Conservation (phyloP, 768 basidiomycete genomes). For the Russula foetens region DNA sequence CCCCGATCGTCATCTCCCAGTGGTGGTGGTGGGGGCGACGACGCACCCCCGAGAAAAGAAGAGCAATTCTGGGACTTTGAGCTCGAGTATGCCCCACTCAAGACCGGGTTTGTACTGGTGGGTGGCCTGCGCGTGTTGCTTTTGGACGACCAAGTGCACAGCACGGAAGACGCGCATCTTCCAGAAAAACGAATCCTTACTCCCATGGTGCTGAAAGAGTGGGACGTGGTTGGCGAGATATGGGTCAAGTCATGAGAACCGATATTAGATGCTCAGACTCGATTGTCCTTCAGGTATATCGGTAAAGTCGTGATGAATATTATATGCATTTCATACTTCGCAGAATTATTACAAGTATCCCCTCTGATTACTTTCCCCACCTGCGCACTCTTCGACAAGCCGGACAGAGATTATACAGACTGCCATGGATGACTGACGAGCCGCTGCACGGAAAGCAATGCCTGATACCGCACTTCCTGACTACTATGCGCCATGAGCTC, state of each 20-base stretch:
- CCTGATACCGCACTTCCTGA: constrained; percentile 87
- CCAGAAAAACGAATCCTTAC: constrained; percentile 19
- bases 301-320: neutral
- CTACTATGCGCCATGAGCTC: constrained; percentile 88
- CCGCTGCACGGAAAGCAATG: constrained; percentile 82
- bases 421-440: constrained; percentile 89
- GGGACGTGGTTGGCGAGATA: constrained; percentile 63
- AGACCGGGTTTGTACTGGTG: constrained; percentile 50
- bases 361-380: neutral
- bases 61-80: constrained; percentile 46
- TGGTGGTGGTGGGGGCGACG: constrained; percentile 19
- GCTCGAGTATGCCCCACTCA: constrained; percentile 50
- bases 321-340: constrained; percentile 8
- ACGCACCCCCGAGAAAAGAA: neutral
- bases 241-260: constrained; percentile 39
- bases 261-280: neutral
- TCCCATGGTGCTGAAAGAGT: constrained; percentile 51
- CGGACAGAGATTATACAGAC: constrained; percentile 31
- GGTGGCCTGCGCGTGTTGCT: constrained; percentile 70
- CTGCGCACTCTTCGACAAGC: neutral
- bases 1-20: neutral
- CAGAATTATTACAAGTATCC: constrained; percentile 2
- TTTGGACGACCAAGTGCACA: constrained; percentile 44
- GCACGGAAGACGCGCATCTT: constrained; percentile 25
- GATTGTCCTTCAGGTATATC: neutral